phyloP scores from a whole-genome alignment of 2,329 filamentous ascomycete species.

The Neoarthrinium moseri region DNA sequence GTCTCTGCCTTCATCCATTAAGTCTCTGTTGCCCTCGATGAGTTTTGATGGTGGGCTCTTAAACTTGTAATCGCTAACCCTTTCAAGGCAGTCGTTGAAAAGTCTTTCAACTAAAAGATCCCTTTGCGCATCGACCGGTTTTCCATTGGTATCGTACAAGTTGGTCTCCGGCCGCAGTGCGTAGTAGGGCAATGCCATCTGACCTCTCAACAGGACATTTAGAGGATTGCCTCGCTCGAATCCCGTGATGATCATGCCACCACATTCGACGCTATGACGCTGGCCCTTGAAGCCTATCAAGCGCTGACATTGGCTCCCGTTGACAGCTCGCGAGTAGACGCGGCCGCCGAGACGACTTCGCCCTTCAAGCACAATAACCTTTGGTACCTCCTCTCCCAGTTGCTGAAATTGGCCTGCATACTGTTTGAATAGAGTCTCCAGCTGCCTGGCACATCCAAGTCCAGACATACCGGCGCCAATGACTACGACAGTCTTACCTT shows the following conservation, averaged over 20 bases:
- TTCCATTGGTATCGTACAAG: slow-evolving; percentile 82
- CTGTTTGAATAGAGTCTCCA: slow-evolving; percentile 83
- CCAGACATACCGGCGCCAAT: slow-evolving; percentile 95
- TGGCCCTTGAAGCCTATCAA: slow-evolving; percentile 54
- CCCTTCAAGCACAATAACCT: slow-evolving; percentile 81
- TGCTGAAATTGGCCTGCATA: slow-evolving; percentile 68
- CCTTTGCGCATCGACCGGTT: slow-evolving; percentile 71
- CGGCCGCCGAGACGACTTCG: slow-evolving; percentile 84
- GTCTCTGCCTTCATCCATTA: slow-evolving; percentile 83
- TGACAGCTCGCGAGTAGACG: slow-evolving; percentile 78
- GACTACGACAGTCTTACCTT: slow-evolving; percentile 75
- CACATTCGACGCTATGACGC: slow-evolving; percentile 87
- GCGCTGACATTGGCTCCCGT: slow-evolving; percentile 53
- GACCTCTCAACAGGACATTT: slow-evolving; percentile 85
- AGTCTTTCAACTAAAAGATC: slow-evolving; percentile 86
- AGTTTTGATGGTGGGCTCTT: slow-evolving; percentile 68
- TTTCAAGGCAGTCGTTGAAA: slow-evolving; percentile 92
- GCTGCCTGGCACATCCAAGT: slow-evolving; percentile 84
- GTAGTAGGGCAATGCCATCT: slow-evolving; percentile 85
- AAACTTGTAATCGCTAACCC: slow-evolving; percentile 86
- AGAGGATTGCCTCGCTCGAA: slow-evolving; percentile 95
- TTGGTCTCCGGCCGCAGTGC: slow-evolving; percentile 77
- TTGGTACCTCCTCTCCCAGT: slow-evolving; percentile 66
- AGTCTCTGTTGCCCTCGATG: slow-evolving; percentile 77
- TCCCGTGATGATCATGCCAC: slow-evolving; percentile 96